Base-by-base conservation (phyloP, 352 stramenopile species). In the Globisporangium apiculatum region DNA sequence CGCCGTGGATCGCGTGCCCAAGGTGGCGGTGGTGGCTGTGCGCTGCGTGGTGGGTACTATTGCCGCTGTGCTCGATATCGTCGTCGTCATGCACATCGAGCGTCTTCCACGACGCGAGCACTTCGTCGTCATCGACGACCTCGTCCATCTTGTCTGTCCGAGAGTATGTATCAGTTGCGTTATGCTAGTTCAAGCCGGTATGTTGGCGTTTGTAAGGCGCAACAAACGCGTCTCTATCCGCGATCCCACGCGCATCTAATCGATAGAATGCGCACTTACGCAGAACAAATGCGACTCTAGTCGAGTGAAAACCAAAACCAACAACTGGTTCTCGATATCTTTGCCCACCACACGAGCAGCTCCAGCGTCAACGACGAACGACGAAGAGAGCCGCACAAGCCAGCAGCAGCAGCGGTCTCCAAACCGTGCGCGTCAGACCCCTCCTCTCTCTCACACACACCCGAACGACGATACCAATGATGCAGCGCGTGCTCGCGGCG, bases 51-150 rank as follows among this genome's bases (percentile, higher is more conserved):
- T 51, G 40, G 10, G 7, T 43, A 5, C 40, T 43, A 43, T 43
- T 43, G 40, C 40, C 11, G 12, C 40, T n/a, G 24, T 40, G 14
- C 4, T 61, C 46, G 15, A 55, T 12, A 8, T 56, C 37, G 6
- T 42, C 31, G 50, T 62, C 51, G 4, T 57, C 56, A n/a, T 59
- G 31, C 17, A 18, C 18, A 14, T 31, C 49, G 49, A 70, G 62
- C 52, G 65, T 64, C 67, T 83, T 82, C 77, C 75, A 86, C 46
- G 65, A 87, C 46, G 67, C 64, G 53, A 80, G 53, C 51, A 72
- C 69, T 17, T 73, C 58, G 55, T 83, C 73, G 46, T 84, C 77
- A 12, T 76, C 75, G 14, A 72, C 24, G 24, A 31, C 24, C 24
- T 31, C 69, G 4, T 70, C 53, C 64, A 62, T 67, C 15, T 9